Conservation (phyloP, 1,139 yeast genomes). For the Sporopachydermia cereana region DNA sequence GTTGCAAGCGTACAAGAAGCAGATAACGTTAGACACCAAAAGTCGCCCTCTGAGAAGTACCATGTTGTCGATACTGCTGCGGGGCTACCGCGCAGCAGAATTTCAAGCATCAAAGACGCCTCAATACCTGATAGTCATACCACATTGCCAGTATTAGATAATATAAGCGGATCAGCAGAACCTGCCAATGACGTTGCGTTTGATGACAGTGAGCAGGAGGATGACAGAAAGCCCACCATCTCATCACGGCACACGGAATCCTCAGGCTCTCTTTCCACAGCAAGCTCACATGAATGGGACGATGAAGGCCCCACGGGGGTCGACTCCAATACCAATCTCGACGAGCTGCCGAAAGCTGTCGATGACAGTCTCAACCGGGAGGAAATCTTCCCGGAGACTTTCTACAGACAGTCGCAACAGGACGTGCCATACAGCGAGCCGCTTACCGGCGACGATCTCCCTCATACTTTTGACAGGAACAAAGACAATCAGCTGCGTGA, state of each 20-base stretch:
- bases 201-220: background rate
- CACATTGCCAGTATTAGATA: too few species aligned
- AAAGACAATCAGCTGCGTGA: background rate
- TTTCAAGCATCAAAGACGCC: too few species aligned
- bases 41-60: too few species aligned
- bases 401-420: too few species aligned
- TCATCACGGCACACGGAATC: background rate
- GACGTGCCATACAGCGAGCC: background rate
- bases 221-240: background rate
- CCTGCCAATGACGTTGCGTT: background rate
- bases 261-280: slow-evolving; percentile 2
- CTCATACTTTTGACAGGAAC: background rate
- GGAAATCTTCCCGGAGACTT: too few species aligned
- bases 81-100: too few species aligned
- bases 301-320: background rate
- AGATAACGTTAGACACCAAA: too few species aligned
- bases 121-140: too few species aligned
- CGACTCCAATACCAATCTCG: background rate
- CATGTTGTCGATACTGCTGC: too few species aligned
- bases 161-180: background rate
- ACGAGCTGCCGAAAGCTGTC: too few species aligned
- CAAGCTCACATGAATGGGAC: slow-evolving; percentile 4
- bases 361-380: too few species aligned
- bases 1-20: too few species aligned
- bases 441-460: background rate